phyloP scores from a whole-genome alignment of 2,329 filamentous ascomycete genomes.

The Ascochyta pisi region DNA sequence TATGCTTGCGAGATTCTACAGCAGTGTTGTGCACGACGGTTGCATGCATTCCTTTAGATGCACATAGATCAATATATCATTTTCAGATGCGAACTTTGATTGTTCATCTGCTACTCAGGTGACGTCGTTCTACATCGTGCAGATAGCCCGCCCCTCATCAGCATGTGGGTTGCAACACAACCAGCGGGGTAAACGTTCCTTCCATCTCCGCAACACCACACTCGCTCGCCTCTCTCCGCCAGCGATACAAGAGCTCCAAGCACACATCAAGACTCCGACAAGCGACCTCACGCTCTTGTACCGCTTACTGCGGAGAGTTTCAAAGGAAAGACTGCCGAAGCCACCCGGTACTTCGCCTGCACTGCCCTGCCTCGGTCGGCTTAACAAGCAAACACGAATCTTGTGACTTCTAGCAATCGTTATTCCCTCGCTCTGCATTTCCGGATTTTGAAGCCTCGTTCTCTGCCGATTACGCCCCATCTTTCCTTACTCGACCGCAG shows the following conservation, averaged over 20 bases:
- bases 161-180: constrained; percentile 2
- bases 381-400: constrained; percentile 13
- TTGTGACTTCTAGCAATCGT: not conserved
- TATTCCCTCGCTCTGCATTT: not conserved
- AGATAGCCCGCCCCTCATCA: constrained; percentile 10
- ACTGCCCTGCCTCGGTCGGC: constrained; percentile 11
- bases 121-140: constrained; percentile 18
- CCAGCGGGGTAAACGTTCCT: constrained; percentile 24
- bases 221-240: constrained; percentile 30
- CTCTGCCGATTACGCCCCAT: not conserved
- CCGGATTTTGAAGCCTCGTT: not conserved
- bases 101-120: constrained; percentile 11
- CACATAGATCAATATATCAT: constrained; percentile 17
- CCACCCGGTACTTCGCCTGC: constrained; percentile 8
- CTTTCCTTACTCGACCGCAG: not conserved
- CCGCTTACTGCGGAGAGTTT: constrained; percentile 27
- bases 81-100: constrained; percentile 9
- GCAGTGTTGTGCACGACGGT: not conserved
- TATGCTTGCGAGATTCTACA: not conserved
- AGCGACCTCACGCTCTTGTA: constrained; percentile 32
- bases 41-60: constrained; percentile 2
- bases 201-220: constrained; percentile 4
- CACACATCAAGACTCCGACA: constrained; percentile 20
- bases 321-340: constrained; percentile 9
- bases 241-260: constrained; percentile 38